Base-by-base conservation (phyloP, 768 basidiomycete genomes). In the Calocybe indica region DNA sequence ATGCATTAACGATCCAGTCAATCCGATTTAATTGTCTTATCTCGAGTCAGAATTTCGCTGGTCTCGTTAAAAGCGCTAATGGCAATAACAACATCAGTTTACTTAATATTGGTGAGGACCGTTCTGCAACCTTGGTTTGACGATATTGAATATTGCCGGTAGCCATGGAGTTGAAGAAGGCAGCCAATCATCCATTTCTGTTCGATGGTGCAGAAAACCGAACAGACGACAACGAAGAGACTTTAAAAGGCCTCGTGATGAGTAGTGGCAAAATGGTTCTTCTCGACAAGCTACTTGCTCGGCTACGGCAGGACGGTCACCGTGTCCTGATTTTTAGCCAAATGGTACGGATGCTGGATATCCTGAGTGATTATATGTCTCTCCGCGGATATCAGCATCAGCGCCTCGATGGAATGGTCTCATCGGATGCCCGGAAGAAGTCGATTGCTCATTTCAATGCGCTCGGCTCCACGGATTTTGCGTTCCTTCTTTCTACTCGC, bases 111-210 rank as follows among this genome's bases (percentile, higher is more conserved):
- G 87, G 85, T 86, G 47, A 49, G 78, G 66, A 8, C 5, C 38
- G 10, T 40, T 28, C 29, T 32, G 22, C 22, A 22, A 22, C 4
- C 30, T 44, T 46, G 32, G 28, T 37, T 41, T 52, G 13, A 44
- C n/a, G 7, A 22, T 11, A n/a, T 47, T 14, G 0, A n/a, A 11
- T 45, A 14, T 3, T 45, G 31, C 38, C 45, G 30, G 34, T 47
- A 88, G 95, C 95, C 1, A 96, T 99, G 94, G 96, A 98, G 64
- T 74, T 98, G 43, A 98, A 98, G 75, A 98, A 99, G 66, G 93
- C 94, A 1, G 92, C 92, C 28, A 98, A 98, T 60, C 96, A 99
- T 59, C 96, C 96, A 1, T 99, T 87, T 64, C 79, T 99, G 2
- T 98, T 98, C 58, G 96, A 99, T 45, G 96, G 96, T 28, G 96